These are phyloP conservation scores for Platanthera zijinensis DNA, from an alignment of 106 monocot species.

Conservation along the genomic window DNA sequence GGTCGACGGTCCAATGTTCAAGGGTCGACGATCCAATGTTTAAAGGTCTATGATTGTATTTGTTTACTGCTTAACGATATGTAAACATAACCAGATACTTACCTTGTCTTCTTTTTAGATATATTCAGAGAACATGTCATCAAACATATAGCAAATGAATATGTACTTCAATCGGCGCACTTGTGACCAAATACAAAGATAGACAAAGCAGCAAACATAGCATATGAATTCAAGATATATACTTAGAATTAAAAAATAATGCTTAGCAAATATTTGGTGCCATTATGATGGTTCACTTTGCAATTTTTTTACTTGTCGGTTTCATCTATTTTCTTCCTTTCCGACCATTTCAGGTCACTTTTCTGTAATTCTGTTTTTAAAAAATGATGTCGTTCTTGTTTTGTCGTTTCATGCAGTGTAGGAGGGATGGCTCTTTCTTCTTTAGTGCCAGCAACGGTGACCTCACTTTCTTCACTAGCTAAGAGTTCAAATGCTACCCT, in stretches of 20 bases:
- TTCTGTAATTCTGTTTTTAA: not conserved
- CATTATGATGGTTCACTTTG: not conserved
- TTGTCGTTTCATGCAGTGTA: constrained; percentile 55
- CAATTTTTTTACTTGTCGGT: not conserved
- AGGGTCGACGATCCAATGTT: too few relatives aligned
- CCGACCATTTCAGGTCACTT: not conserved
- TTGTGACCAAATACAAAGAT: too few relatives aligned
- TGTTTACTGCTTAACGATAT: too few relatives aligned
- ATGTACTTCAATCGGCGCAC: too few relatives aligned
- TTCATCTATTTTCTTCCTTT: not conserved
- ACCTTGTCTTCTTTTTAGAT: too few relatives aligned
- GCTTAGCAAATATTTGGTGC: not conserved
- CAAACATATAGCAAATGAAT: too few relatives aligned
- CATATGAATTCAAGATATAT: too few relatives aligned
- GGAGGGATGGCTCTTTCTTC: constrained; percentile 96
- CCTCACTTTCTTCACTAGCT: constrained; percentile 57
- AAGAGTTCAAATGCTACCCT: constrained; percentile 66
- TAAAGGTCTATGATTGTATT: too few relatives aligned
- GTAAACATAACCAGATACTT: too few relatives aligned
- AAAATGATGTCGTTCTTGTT: not conserved
- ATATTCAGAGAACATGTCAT: too few relatives aligned
- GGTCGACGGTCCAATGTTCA: too few relatives aligned
- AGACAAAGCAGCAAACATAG: too few relatives aligned
- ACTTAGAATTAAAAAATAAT: not conserved
- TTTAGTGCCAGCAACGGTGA: constrained; percentile 79